A percentile compares a stretch with the other conserved stretches of the same genome.
These are phyloP conservation scores for Rhizopogon salebrosus DNA, from an alignment of 768 basidiomycete species.

Conservation along the genomic window DNA sequence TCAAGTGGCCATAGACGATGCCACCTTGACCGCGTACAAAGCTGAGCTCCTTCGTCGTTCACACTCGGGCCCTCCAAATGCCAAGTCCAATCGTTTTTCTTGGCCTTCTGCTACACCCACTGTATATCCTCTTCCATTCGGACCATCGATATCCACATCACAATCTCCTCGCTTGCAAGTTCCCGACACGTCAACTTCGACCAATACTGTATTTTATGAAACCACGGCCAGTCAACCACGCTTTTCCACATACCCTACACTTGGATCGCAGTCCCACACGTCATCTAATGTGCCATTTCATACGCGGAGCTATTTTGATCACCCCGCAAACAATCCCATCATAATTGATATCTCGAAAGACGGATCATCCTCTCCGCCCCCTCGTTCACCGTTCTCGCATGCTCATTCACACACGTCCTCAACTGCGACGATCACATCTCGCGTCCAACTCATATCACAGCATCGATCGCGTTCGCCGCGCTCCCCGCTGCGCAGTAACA, in stretches of 20 bases:
- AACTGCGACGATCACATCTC: slow-evolving; percentile 41
- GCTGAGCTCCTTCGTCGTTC: slow-evolving; percentile 38
- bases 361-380: background rate
- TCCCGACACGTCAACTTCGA: slow-evolving; percentile 32
- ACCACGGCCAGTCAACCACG: slow-evolving; percentile 37
- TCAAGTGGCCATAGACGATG: slow-evolving; percentile 4
- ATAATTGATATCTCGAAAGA: background rate
- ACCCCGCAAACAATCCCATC: background rate
- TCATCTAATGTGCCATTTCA: slow-evolving; percentile 31
- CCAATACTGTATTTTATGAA: slow-evolving; percentile 61
- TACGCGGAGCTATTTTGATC: slow-evolving; percentile 5
- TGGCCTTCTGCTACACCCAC: slow-evolving; percentile 35
- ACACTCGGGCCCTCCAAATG: slow-evolving; percentile 37
- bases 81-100: slow-evolving; percentile 33
- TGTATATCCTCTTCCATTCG: slow-evolving; percentile 43
- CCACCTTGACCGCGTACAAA: slow-evolving; percentile 23
- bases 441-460: slow-evolving; percentile 9
- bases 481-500: slow-evolving; percentile 22
- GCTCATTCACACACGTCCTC: slow-evolving; percentile 45
- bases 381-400: slow-evolving; percentile 28
- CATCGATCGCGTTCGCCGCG: slow-evolving; percentile 21
- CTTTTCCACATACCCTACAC: slow-evolving; percentile 23
- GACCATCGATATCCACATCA: slow-evolving; percentile 29
- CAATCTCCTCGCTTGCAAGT: slow-evolving; percentile 30
- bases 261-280: slow-evolving; percentile 22